Base-by-base conservation (phyloP, 2,329 filamentous ascomycete species). In the Fusarium sp. region DNA sequence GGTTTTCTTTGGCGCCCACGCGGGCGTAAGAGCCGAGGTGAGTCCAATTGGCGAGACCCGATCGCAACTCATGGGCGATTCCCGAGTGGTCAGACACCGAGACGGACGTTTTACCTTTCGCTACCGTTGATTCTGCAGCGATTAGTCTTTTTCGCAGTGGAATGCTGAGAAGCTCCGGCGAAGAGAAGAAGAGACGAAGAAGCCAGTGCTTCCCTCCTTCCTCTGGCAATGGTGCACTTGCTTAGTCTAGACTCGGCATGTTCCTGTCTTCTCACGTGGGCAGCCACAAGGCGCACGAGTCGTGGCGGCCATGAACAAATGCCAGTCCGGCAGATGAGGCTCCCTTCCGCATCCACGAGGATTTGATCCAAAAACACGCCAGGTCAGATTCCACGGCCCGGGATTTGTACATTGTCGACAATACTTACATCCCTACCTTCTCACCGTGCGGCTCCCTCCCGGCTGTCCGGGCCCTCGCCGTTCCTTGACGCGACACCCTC, bases 71-170 rank as follows among this genome's bases (percentile, higher is more conserved):
- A 48, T 36, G 37, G 59, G 58, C 18, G 18, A 16, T 47, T 48
- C 28, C 44, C 43, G n/a, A 65, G 40, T 70, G 59, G 67, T 55
- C 28, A 39, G 13, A 27, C 36, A 44, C 15, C 13, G 23, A 59
- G 36, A 39, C 53, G 61, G 54, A 47, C 55, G 60, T 39, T 52
- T 48, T 65, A 55, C 54, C 51, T 68, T 71, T 71, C 27, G 54
- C 44, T 65, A 63, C 57, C 30, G 41, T 54, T 41, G 28, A 34
- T 39, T 50, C 40, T 52, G 36, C 50, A 18, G 60, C 31, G 31
- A 23, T 56, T 50, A 37, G 48, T 30, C 40, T 37, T 64, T 55
- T 48, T 36, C 39, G 37, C 15, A 15, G 44, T 23, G 18, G 18
- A 23, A 23, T 23, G 18, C 18, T 23, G 18, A 23, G 18, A 23